Conservation (phyloP, 2,329 filamentous ascomycete genomes). For the Neophaeococcomyces aloes region DNA sequence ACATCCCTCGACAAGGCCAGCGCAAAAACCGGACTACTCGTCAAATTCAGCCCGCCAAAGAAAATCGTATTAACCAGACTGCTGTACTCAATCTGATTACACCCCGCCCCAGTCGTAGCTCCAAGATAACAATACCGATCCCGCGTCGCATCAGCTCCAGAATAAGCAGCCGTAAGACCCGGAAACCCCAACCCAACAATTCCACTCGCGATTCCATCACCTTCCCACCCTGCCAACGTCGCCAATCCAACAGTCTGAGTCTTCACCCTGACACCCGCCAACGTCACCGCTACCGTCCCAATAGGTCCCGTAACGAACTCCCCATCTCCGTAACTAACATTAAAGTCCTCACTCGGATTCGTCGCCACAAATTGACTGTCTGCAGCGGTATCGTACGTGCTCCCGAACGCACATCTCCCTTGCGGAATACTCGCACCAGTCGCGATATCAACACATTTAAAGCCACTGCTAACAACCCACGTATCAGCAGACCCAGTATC, state of each 20-base stretch:
- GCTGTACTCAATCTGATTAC: slow-evolving; percentile 4
- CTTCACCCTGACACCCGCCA: slow-evolving; percentile 22
- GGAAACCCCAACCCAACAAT: slow-evolving; percentile 44
- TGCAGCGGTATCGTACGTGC: too few relatives aligned
- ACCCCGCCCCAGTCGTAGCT: neutral
- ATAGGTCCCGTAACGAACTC: slow-evolving; percentile 6
- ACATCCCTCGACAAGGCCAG: slow-evolving; percentile 37
- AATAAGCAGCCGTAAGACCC: slow-evolving; percentile 35
- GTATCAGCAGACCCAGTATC: slow-evolving; percentile 42
- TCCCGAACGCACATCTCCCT: slow-evolving; percentile 17
- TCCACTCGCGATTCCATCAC: slow-evolving; percentile 38
- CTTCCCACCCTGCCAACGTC: slow-evolving; percentile 33
- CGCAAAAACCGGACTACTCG: slow-evolving; percentile 44
- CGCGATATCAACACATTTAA: slow-evolving; percentile 26
- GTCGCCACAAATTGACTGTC: too few relatives aligned
- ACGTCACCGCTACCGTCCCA: slow-evolving; percentile 15
- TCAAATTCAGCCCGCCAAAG: slow-evolving; percentile 31
- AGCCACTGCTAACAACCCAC: slow-evolving; percentile 31
- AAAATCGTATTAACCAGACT: slow-evolving; percentile 17
- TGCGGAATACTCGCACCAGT: slow-evolving; percentile 8
- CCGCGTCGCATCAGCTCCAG: slow-evolving; percentile 11
- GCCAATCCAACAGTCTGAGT: slow-evolving; percentile 40
- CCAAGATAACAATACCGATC: slow-evolving; percentile 2
- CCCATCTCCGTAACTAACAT: slow-evolving; percentile 23
- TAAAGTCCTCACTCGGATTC: slow-evolving; percentile 20